Conservation (phyloP, 2,329 filamentous ascomycete species). For the Aspergillus nomiae region DNA sequence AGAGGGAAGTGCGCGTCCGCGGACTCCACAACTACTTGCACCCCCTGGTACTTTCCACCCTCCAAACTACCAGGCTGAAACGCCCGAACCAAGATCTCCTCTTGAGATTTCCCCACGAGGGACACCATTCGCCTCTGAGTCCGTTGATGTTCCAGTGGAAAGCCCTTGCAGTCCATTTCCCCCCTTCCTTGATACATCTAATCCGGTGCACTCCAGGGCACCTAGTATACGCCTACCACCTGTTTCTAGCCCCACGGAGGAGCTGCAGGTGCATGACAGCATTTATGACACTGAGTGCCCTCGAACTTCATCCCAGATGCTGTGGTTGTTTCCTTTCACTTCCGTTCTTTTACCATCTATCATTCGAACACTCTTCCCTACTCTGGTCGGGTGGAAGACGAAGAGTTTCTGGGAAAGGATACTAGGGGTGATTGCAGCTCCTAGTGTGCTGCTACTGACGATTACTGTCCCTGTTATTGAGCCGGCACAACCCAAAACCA, state of each 20-base stretch:
- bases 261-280: constrained; percentile 29
- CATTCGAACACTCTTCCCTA: constrained; percentile 79
- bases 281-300: constrained; percentile 45
- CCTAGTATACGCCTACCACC: constrained; percentile 59
- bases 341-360: constrained; percentile 74
- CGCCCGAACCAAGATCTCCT: constrained; percentile 26
- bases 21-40: constrained; percentile 45
- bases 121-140: constrained; percentile 16
- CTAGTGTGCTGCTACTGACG: constrained; percentile 85
- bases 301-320: constrained; percentile 48
- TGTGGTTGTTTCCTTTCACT: constrained; percentile 79
- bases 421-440: constrained; percentile 79
- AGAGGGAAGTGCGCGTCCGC: constrained; percentile 24
- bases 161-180: constrained; percentile 67
- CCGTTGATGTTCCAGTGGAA: constrained; percentile 18
- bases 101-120: constrained; percentile 34
- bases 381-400: constrained; percentile 75
- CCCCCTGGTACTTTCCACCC: constrained; percentile 43
- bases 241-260: constrained; percentile 43
- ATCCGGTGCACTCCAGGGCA: constrained; percentile 46
- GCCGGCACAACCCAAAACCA: constrained; percentile 56
- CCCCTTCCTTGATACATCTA: constrained; percentile 62
- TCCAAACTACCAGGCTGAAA: constrained; percentile 36
- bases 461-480: constrained; percentile 92
- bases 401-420: constrained; percentile 86